Conservation (phyloP, 2,329 filamentous ascomycete species). For the Alternaria burnsii region DNA sequence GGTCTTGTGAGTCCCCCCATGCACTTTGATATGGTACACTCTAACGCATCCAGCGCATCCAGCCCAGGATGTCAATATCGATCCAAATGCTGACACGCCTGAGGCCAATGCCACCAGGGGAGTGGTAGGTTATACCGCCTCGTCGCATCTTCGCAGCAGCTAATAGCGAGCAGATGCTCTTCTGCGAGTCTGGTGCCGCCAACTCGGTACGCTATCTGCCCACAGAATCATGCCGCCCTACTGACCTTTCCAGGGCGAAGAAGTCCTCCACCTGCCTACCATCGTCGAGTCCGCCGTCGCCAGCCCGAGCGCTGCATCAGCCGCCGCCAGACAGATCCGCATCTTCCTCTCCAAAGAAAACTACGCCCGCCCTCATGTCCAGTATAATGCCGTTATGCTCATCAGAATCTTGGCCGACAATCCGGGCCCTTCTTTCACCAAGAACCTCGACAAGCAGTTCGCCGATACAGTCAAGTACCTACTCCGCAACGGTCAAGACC, state of each 20-base stretch:
- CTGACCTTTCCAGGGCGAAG: slow-evolving; percentile 71
- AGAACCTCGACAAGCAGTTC: slow-evolving; percentile 87
- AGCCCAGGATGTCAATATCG: slow-evolving; percentile 41
- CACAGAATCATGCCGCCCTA: neutral
- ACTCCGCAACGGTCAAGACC: slow-evolving; percentile 74
- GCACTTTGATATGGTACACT: neutral
- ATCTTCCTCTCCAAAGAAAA: slow-evolving; percentile 82
- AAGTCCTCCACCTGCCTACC: slow-evolving; percentile 88
- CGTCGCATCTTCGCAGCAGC: slow-evolving; percentile 5
- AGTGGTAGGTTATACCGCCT: slow-evolving; percentile 64
- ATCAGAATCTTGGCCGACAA: slow-evolving; percentile 92
- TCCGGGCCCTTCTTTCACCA: slow-evolving; percentile 88
- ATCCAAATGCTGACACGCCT: slow-evolving; percentile 64
- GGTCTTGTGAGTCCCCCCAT: slow-evolving; percentile 32
- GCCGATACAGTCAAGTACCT: slow-evolving; percentile 77
- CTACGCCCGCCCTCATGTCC: slow-evolving; percentile 70
- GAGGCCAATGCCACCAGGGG: slow-evolving; percentile 71
- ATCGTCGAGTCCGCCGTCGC: slow-evolving; percentile 97
- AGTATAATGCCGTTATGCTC: slow-evolving; percentile 98
- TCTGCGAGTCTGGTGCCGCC: slow-evolving; percentile 77
- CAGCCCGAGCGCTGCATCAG: slow-evolving; percentile 82
- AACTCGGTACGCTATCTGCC: slow-evolving; percentile 50
- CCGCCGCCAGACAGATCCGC: slow-evolving; percentile 81
- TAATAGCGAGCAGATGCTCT: slow-evolving; percentile 67
- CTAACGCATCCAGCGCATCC: slow-evolving; percentile 25